These are phyloP conservation scores for Pistacia vera DNA, from an alignment of 345 rosid genomes.

Conservation along the genomic window DNA sequence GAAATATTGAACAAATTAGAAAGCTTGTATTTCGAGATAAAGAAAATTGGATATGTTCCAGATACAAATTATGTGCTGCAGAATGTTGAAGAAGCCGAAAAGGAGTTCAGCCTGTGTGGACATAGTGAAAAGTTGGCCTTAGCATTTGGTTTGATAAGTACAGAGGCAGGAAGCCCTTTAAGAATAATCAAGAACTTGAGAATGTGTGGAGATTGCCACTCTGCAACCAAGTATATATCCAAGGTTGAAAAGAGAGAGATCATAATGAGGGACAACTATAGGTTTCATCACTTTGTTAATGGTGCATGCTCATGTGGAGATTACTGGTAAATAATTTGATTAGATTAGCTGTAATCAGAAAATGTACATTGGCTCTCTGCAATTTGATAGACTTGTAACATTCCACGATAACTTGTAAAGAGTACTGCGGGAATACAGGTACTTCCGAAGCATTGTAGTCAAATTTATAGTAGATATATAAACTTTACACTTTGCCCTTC, in stretches of 20 bases:
- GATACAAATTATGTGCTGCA: conserved; percentile 24
- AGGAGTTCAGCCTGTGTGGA: conserved; percentile 36
- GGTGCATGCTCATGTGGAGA: conserved; percentile 41
- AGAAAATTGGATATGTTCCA: conserved; percentile 28
- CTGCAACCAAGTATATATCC: conserved; percentile 35
- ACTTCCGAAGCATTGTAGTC: too few relatives aligned
- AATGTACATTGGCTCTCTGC: not conserved
- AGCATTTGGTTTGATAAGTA: conserved; percentile 33
- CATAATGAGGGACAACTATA: conserved; percentile 37
- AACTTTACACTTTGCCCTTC: too few relatives aligned
- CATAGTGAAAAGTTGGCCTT: conserved; percentile 42
- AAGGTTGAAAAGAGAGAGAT: conserved; percentile 31
- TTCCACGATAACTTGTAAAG: too few relatives aligned
- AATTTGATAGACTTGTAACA: not conserved
- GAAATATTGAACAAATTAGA: conserved; percentile 18
- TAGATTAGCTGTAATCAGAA: not conserved
- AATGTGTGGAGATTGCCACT: conserved; percentile 39
- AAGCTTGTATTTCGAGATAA: conserved; percentile 23
- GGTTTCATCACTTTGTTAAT: conserved; percentile 42
- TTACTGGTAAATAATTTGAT: conserved; percentile 29
- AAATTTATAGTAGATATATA: too few relatives aligned
- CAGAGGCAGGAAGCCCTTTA: conserved; percentile 28
- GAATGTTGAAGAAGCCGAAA: conserved; percentile 27
- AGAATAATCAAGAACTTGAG: conserved; percentile 35
- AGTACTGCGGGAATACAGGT: too few relatives aligned